Conservation (phyloP, 2,329 filamentous ascomycete genomes). For the Cladorrhinum sp. region DNA sequence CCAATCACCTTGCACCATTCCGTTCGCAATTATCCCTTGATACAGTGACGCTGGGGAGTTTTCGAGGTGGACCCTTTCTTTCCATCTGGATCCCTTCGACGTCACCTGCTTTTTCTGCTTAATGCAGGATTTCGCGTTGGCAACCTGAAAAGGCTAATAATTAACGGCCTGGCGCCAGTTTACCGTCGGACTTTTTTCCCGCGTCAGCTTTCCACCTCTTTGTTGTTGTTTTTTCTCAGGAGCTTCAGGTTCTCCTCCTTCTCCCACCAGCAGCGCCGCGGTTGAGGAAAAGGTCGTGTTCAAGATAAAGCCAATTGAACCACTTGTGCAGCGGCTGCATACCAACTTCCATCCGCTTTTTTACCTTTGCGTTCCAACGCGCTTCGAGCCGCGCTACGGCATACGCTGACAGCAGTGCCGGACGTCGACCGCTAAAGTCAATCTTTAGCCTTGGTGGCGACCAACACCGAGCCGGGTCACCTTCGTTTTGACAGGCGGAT, state of each 20-base stretch:
- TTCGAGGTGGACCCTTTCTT: slow-evolving; percentile 5
- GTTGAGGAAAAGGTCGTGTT: not conserved
- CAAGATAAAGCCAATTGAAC: not conserved
- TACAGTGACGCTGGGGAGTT: slow-evolving; percentile 12
- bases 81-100: slow-evolving; percentile 8
- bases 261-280: not conserved
- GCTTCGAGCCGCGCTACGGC: slow-evolving; percentile 4
- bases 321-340: not conserved
- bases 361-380: not conserved
- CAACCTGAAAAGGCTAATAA: not conserved
- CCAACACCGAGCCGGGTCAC: not conserved
- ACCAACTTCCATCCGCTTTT: not conserved
- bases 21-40: slow-evolving; percentile 27
- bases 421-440: not conserved
- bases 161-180: not conserved
- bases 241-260: not conserved
- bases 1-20: slow-evolving; percentile 19
- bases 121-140: slow-evolving; percentile 13
- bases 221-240: not conserved
- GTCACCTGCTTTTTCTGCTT: slow-evolving; percentile 15
- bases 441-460: not conserved
- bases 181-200: not conserved
- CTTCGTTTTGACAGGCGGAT: not conserved
- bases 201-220: not conserved
- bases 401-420: slow-evolving; percentile 1